phyloP scores from a whole-genome alignment of 2,329 filamentous ascomycete genomes.

The Penicillium janthinellum region DNA sequence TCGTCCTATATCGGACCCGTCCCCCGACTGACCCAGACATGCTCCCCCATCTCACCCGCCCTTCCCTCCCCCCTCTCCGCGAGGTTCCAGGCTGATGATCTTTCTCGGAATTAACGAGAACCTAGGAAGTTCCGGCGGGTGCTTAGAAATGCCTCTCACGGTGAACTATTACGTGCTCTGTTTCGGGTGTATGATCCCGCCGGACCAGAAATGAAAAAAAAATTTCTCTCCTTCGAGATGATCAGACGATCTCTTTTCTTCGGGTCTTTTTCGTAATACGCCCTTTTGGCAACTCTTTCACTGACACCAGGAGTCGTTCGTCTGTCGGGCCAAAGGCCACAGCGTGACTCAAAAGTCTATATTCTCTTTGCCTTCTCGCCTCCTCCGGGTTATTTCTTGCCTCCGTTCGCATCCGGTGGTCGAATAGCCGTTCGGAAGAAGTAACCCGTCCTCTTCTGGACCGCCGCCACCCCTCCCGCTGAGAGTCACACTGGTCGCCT shows the following conservation, averaged over 20 bases:
- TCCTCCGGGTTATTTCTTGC: not conserved
- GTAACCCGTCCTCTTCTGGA: slow-evolving; percentile 4
- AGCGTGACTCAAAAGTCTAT: not conserved
- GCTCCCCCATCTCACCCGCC: not conserved
- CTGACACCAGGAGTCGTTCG: not conserved
- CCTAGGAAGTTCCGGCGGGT: not conserved
- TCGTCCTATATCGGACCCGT: slow-evolving; percentile 2
- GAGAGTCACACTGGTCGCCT: not conserved
- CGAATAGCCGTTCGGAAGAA: slow-evolving; percentile 3
- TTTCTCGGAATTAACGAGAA: not conserved
- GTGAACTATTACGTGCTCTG: slow-evolving; percentile 13
- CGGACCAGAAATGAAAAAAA: slow-evolving; percentile 1
- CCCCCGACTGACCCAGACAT: not conserved
- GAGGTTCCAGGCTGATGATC: not conserved
- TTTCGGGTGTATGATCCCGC: slow-evolving; percentile 9
- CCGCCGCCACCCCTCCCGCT: slow-evolving; percentile 7
- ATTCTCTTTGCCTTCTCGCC: not conserved
- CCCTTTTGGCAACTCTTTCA: not conserved
- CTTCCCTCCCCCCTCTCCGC: not conserved
- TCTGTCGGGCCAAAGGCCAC: not conserved
- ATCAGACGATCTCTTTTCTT: not conserved
- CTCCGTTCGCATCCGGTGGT: slow-evolving; percentile 18
- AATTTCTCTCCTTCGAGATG: not conserved
- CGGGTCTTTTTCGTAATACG: not conserved
- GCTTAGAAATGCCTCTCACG: slow-evolving; percentile 16